Conservation (phyloP, 179 eudicot species). For the Sideroxylon spinosum region DNA sequence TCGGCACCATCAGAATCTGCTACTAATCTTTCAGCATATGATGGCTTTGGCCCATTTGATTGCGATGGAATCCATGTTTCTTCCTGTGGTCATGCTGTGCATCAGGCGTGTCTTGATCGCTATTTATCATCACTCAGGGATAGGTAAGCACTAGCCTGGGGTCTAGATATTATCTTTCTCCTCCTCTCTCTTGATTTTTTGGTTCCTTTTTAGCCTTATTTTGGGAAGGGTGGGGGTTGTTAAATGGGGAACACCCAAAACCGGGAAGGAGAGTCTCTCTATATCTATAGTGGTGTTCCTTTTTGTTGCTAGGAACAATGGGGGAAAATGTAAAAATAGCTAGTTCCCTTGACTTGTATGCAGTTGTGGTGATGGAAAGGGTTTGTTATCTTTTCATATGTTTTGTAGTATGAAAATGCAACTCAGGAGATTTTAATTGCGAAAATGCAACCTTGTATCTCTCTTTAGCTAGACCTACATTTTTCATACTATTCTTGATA, state of each 20-base stretch:
- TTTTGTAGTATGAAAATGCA: background rate
- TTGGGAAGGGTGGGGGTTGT: background rate
- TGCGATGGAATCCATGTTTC: constrained; percentile 90
- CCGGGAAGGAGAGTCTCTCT: no score
- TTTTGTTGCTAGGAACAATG: background rate
- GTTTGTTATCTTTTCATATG: background rate
- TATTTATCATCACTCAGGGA: constrained; percentile 89
- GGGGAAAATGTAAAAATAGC: background rate
- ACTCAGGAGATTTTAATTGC: no score
- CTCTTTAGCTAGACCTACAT: background rate
- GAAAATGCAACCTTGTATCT: no score
- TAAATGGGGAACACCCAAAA: background rate
- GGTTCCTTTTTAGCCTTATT: background rate
- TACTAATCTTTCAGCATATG: constrained; percentile 33
- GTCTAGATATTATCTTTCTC: background rate
- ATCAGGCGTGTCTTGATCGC: constrained; percentile 90
- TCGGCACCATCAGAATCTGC: constrained; percentile 33
- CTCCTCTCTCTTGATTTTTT: background rate
- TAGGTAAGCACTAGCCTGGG: constrained; percentile 37
- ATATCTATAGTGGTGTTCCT: background rate
- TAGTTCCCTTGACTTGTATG: background rate
- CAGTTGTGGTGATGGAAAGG: no score
- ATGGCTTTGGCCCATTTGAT: constrained; percentile 64
- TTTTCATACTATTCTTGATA: background rate
- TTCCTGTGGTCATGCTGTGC: constrained; percentile 99